Base-by-base conservation (phyloP, 306 rosid species). In the Prunus persica region DNA sequence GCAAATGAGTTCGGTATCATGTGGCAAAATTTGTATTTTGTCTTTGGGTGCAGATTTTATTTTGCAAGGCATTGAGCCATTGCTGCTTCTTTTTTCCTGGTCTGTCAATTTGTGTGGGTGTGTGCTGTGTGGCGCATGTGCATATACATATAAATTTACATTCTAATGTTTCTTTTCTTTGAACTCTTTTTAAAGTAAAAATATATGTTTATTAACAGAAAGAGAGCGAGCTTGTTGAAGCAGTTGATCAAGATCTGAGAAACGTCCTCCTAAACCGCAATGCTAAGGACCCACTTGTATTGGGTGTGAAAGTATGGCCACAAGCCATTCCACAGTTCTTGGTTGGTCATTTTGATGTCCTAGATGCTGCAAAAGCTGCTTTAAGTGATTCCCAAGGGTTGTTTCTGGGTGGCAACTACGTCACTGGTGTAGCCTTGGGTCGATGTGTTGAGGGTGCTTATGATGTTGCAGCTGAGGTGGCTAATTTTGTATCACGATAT, bases 251-350 rank as follows among this genome's bases (percentile, higher is more conserved):
- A 66, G 99, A 95, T 89, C 84, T 95, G 90, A 83, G 91, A 81
- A 88, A 89, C 72, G 88, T 95, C 50, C 95, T 95, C 62, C 82
- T 95, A 84, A 90, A 88, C 10, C 83, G 84, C 47, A 87, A 81
- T 62, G 92, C 97, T 51, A 68, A 69, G 82, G 93, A 90, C 43
- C 97, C 99, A 47, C 56, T 81, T 61, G 67, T 32, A 46, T 64
- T 95, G 87, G 97, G 91, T 65, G 99, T 92, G 85, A 89, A 86
- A 83, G 66, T 86, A 67, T 92, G 99, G 99, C 91, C 97, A 28
- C 96, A 90, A 83, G 97, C 97, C 80, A 95, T 95, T 81, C 99
- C 99, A 15, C 97, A 95, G 77, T 92, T 95, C 88, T 86, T 91
- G 88, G 27, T 92, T 69, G 99, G 99, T 32, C 99, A 95, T 86